Conservation (phyloP, 108 stramenopile species). For the Skeletonema grethae region DNA sequence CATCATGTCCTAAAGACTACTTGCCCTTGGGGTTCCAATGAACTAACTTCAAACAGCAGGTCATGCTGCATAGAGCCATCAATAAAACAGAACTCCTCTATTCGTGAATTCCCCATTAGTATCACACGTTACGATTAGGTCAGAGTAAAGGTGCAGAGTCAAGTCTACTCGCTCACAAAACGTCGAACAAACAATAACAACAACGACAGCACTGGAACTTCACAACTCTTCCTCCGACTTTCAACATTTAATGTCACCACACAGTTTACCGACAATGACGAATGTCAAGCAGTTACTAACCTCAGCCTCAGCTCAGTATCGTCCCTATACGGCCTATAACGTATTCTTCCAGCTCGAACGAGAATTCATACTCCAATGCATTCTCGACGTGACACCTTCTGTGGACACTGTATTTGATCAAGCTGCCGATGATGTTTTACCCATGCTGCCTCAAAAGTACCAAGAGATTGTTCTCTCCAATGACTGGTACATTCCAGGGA, state of each 20-base stretch:
- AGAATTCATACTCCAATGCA: conserved; percentile 35
- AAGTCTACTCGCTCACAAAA: not conserved
- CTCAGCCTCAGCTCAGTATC: not conserved
- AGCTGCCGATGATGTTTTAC: conserved; percentile 11
- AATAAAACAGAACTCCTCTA: not conserved
- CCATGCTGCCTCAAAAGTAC: conserved; percentile 24
- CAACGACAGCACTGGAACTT: not conserved
- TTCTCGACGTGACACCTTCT: conserved; percentile 12
- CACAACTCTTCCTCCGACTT: not conserved
- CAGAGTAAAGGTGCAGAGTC: not conserved
- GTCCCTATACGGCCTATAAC: conserved; percentile 35
- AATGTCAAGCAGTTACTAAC: not conserved
- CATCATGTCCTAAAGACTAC: no score
- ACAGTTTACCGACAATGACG: not conserved
- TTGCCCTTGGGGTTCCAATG: no score
- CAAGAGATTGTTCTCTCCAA: conserved; percentile 14
- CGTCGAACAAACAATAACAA: not conserved
- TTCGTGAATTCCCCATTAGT: not conserved
- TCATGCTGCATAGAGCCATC: no score
- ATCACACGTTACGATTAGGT: not conserved
- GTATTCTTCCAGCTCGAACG: conserved; percentile 47
- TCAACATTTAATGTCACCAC: not conserved
- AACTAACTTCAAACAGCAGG: no score
- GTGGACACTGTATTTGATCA: conserved; percentile 11
- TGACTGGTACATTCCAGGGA: conserved; percentile 20